Evolutionary conservation across 2,329 filamentous ascomycete species (phyloP), one percentile per base, ranked within the genome.

Genomic region (Cyphellophora attinorum): DNA sequence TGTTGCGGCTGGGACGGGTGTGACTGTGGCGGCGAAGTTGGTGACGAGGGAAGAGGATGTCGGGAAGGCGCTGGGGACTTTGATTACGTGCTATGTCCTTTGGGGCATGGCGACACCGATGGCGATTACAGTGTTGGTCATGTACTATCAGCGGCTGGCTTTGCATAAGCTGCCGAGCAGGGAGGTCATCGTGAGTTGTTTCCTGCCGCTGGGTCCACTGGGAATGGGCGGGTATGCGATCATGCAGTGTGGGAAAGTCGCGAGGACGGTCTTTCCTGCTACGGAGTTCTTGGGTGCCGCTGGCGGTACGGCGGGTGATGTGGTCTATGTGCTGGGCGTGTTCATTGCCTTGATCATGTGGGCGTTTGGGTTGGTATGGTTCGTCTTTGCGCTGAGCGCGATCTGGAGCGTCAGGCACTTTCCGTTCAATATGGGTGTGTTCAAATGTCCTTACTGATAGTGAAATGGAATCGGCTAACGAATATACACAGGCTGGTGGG

Each of bases 121-220:
- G 29, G 72, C 77, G 1, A 65, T 79, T 54, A 71, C 72, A 42
- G 69, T 81, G 5, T 64, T 83, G 27, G 74, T 72, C 8, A 68
- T 84, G 23, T 85, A 84, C 55, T 81, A 81, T 50, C 74, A 79
- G 39, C 74, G 79, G 8, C 62, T 85, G 6, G 75, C 73, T 3
- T 54, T 83, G 3, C 72, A 83, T 55, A 74, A 76, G 25, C 64
- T 83, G 11, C 79, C 79, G 0, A 70, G 76, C 1, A 65, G 71
- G 31, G 79, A 81, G 49, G 72, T 76, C 36, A 76, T 83, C 28
- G 76, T 82, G 6, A 79, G 72, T 2, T 71, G 75, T 5, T 80
- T 83, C 45, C 58, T 84, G 0, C 79, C 79, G 1, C 61, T 83
- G 0, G 77, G 79, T 0, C 77, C 79, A 0, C 57, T 81, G 1